Evolutionary conservation across 345 rosid genomes (phyloP).

Genomic region (Corymbia maculata): DNA sequence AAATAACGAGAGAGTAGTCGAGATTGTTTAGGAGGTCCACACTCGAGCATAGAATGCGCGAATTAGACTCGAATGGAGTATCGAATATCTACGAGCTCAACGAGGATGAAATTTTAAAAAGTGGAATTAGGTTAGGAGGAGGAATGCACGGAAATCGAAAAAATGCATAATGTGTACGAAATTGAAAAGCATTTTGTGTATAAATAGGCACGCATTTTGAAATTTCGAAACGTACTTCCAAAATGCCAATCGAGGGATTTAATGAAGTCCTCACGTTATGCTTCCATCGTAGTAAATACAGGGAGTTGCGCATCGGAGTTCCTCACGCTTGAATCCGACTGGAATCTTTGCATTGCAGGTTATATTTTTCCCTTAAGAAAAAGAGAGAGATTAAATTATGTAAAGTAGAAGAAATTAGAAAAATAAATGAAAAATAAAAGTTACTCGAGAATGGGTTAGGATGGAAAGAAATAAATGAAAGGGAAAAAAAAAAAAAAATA

Average conservation of each 20-base stretch:
- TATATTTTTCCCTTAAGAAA: neutral
- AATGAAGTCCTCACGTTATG: neutral
- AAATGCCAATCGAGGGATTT: neutral
- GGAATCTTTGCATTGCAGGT: neutral
- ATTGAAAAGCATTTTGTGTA: neutral
- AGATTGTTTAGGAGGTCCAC: neutral
- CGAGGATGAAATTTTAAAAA: no score
- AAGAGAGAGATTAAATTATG: neutral
- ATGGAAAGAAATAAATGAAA: no score
- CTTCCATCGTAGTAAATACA: no score
- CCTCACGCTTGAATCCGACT: fast-evolving
- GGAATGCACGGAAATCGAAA: neutral
- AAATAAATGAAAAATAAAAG: neutral
- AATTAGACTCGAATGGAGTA: neutral
- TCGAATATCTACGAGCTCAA: fast-evolving
- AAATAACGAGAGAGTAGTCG: fast-evolving
- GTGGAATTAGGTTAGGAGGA: neutral
- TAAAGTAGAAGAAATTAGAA: neutral
- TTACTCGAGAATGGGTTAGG: neutral
- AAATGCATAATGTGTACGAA: fast-evolving
- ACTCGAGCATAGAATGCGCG: fast-evolving
- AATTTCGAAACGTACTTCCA: no score
- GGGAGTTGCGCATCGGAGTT: no score
- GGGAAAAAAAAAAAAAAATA: neutral
- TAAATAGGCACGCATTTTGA: neutral